Conservation (phyloP, 306 rosid genomes). For the Astragalus glycyphyllos region DNA sequence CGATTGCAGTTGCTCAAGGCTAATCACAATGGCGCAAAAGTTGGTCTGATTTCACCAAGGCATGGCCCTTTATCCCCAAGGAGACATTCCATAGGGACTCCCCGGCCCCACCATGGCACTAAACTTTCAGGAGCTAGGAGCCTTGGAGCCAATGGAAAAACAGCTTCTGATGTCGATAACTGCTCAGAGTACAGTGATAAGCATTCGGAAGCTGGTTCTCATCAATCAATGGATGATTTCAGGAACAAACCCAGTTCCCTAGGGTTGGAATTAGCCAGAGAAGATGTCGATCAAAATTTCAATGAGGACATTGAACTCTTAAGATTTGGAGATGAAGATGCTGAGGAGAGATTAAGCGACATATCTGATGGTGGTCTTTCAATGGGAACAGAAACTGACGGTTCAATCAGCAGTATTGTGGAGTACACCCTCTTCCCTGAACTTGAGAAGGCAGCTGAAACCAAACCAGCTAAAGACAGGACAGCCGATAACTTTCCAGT, state of each 20-base stretch:
- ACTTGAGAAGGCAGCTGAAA: constrained; percentile 59
- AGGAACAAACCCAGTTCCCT: constrained; percentile 59
- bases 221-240: constrained; percentile 70
- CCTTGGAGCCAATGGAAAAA: constrained; percentile 50
- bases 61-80: constrained; percentile 74
- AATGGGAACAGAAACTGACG: constrained; percentile 99
- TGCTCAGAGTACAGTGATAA: constrained; percentile 78
- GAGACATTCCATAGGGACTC: constrained; percentile 63
- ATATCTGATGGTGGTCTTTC: constrained; percentile 99
- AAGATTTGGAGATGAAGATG: constrained; percentile 88
- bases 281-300: constrained; percentile 51
- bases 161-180: constrained; percentile 71
- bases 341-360: constrained; percentile 96
- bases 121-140: constrained; percentile 55
- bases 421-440: constrained; percentile 97
- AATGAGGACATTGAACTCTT: constrained; percentile 85
- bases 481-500: constrained; percentile 40
- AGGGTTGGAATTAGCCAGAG: constrained; percentile 48
- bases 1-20: constrained; percentile 66
- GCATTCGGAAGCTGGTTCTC: constrained; percentile 86
- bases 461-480: constrained; percentile 44
- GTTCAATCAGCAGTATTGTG: constrained; percentile 86
- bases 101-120: constrained; percentile 54
- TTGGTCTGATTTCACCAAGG: constrained; percentile 54
- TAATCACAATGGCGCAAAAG: constrained; percentile 59